Evolutionary conservation across 768 basidiomycete genomes (phyloP), one percentile per base, ranked within the genome.

Genomic region (Albatrellus ellisii): DNA sequence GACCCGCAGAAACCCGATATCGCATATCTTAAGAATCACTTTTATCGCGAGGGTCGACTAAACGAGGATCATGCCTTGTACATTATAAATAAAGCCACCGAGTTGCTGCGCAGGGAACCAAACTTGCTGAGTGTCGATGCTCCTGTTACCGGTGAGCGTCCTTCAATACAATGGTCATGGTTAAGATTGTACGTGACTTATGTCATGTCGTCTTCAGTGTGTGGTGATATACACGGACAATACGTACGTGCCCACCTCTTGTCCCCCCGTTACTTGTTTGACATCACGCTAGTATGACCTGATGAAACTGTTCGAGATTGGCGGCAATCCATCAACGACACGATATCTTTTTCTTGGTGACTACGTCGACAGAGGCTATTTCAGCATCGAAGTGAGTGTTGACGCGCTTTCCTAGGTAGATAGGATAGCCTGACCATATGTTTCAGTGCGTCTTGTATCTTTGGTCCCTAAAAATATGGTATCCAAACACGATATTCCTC

Each of bases 381-480:
- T 80, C 56, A 79, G 77, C 42, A 77, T 80, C 51, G 79, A 82
- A 63, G 78, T 77, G 33, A 43, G 62, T 49, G 7, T 41, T 25
- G n/a, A 14, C 20, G 28, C 14, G 32, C 26, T 2, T 37, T 14
- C 42, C 35, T 29, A 26, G 38, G 26, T 41, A 24, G 17, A 9
- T 39, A 31, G 46, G 12, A 39, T 29, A 22, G 27, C 36, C 37
- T 43, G 54, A 52, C 44, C 32, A 46, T 34, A 14, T 26, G 14
- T 9, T 22, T 12, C 47, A 98, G 92, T 98, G 94, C 58, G 94
- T 98, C 15, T 67, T 98, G 35, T 99, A 99, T 61, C 72, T 99
- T 22, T 99, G 92, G 92, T 75, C 90, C 2, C 70, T 99, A 60
- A 99, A 99, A 69, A 97, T 99, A 59, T 97, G 94, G 91, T 98